These are phyloP conservation scores for Penicillium angulare DNA, from an alignment of 495 filamentous ascomycete species.

Conservation along the genomic window DNA sequence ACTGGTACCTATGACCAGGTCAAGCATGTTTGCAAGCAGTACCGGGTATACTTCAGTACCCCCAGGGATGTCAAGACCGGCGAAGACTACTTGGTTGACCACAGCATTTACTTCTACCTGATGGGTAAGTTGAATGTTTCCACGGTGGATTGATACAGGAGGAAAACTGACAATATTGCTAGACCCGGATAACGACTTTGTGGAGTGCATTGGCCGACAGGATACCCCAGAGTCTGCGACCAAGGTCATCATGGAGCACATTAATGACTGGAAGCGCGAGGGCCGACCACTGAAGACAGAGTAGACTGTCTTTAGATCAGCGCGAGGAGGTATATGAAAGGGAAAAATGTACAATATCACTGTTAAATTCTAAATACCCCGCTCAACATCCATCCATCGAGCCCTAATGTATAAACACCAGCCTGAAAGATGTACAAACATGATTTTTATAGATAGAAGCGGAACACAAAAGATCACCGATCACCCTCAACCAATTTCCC, in stretches of 20 bases:
- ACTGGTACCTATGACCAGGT: conserved; percentile 92
- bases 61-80: conserved; percentile 82
- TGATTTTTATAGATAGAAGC: no score
- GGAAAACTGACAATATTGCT: conserved; percentile 9
- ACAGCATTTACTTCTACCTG: conserved; percentile 98
- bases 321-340: conserved; percentile 15
- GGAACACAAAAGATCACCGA: background rate
- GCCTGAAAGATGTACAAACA: no score
- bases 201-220: conserved; percentile 93
- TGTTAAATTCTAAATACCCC: conserved; percentile 30
- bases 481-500: conserved; percentile 25
- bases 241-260: conserved; percentile 79
- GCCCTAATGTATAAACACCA: background rate
- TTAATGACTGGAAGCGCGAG: conserved; percentile 81
- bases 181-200: conserved; percentile 97
- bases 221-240: conserved; percentile 86
- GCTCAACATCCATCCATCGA: conserved; percentile 13
- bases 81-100: conserved; percentile 96
- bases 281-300: conserved; percentile 43
- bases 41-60: conserved; percentile 96
- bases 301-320: conserved; percentile 22
- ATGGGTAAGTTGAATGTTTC: conserved; percentile 63
- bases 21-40: conserved; percentile 87
- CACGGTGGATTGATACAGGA: background rate
- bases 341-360: conserved; percentile 31